A percentile compares a stretch with the other conserved stretches of the same genome.
Evolutionary conservation across 495 filamentous ascomycete species (phyloP).

Genomic region (Lentithecium fluviatile): DNA sequence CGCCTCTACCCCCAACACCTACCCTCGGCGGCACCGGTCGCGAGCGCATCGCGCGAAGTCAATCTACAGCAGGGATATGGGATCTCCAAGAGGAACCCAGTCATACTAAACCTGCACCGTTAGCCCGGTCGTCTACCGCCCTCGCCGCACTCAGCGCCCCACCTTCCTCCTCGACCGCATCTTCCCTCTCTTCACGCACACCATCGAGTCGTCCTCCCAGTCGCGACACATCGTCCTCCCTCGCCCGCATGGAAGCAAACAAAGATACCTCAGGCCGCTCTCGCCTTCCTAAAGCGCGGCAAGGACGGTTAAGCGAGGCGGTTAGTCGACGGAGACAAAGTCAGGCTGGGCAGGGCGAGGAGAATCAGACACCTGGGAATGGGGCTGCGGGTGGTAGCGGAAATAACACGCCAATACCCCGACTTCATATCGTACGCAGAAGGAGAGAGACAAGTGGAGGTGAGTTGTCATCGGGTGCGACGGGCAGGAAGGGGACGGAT

Average conservation of each 20-base stretch:
- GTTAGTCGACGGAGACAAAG: conserved; percentile 2
- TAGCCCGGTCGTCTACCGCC: background rate
- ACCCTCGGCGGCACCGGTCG: background rate
- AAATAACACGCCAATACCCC: conserved; percentile 10
- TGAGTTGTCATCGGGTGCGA: conserved; percentile 7
- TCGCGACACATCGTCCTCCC: conserved; percentile 1
- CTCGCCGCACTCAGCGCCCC: background rate
- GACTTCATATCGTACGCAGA: conserved; percentile 18
- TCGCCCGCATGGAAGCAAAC: conserved; percentile 10
- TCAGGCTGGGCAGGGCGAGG: conserved; percentile 1
- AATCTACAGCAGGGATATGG: conserved; percentile 14
- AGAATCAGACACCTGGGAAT: conserved; percentile 7
- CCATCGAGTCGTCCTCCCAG: conserved; percentile 5
- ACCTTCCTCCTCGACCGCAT: background rate
- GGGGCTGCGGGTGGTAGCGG: background rate
- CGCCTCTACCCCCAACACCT: background rate
- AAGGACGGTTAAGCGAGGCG: conserved; percentile 9
- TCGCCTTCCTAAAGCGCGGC: conserved; percentile 19
- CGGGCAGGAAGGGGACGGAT: background rate
- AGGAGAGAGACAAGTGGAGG: conserved; percentile 29
- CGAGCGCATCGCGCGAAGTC: background rate
- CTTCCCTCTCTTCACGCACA: background rate
- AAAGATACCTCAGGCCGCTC: conserved; percentile 1
- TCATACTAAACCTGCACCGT: background rate
- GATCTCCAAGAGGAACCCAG: conserved; percentile 8